Base-by-base conservation (phyloP, 2,329 filamentous ascomycete genomes). In the Pezizomycotina sp. region DNA sequence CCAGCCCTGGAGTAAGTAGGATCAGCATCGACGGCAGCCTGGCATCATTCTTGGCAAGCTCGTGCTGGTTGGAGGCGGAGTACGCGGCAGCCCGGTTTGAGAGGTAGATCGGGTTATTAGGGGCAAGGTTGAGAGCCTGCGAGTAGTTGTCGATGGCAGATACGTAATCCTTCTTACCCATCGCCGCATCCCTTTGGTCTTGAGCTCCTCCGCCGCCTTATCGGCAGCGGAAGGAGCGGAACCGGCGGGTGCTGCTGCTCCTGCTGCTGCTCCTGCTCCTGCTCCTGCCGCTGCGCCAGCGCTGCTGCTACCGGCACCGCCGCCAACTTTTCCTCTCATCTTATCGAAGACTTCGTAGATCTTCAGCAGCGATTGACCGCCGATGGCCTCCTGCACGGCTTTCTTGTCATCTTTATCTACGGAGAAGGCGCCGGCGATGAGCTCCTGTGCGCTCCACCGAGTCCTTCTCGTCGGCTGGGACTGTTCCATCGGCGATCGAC, bases 311-410 rank as follows among this genome's bases (percentile, higher is more conserved):
- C 57, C 57, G 4, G 59, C 60, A 35, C 60, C 64, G 24, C 57
- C 57, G 4, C 59, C 60, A 35, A 60, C 64, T 56, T 71, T 74
- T 42, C 70, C 68, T 63, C 84, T 84, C 48, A 93, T 70, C 62
- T 91, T 92, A 63, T 98, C 89, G 62, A 93, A 95, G 48, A 93
- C 83, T 55, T 74, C 74, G 67, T 91, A 98, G 62, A 98, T 91
- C 58, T 77, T 75, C 44, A 83, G 68, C 44, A 98, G 75, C 56
- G 76, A 84, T 64, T 95, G 83, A 47, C 74, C 70, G 53, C 83
- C 84, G 48, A 92, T 65, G 49, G 84, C 82, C 49, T 79, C 71
- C 48, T 71, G 63, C 51, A 86, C 64, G 51, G 81, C 75, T 36
- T 68, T 63, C 53, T 72, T 65, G 60, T 92, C 75, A 46, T 67